Base-by-base conservation (phyloP, 257 asterid genomes). In the Catharanthus roseus region DNA sequence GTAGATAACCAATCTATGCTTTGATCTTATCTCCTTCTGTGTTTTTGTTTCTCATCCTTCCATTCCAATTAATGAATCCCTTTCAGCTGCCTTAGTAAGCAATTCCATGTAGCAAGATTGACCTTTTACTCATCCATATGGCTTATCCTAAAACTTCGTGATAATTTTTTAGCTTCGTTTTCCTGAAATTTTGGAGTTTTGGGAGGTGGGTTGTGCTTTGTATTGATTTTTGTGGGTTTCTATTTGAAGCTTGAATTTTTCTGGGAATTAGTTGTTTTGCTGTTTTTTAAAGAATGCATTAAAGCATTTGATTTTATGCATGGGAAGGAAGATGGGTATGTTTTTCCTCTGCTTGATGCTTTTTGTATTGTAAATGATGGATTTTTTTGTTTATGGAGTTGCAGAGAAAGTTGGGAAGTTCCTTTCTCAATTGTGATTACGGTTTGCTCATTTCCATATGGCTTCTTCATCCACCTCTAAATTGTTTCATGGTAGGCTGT, bases 381-480 rank as follows among this genome's bases (percentile, higher is more conserved):
- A 0, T 18, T 10, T 34, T 50, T 23, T 33, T 24, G 50, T 23
- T 19, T 26, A 19, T 39, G 55, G 23, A 57, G 10, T 41, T 28
- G 55, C 45, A 45, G 65, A 62, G 58, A 33, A 41, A 53, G 57
- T 41, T 26, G 36, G 69, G 58, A 54, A 53, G 54, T 28, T 65
- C 28, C 15, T 54, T 44, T 21, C 38, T 23, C 45, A 18, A 47
- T 34, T 34, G 54, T 53, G 18, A 5, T 62, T 13, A 53, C 18
- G 23, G 38, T 58, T 24, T 47, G 67, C 64, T 54, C 9, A 47
- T 56, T 56, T 29, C 26, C 63, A 21, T 29, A 77, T 72, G 81
- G 74, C 77, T 77, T 23, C 73, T 18, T 57, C 64, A 13, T 58
- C 73, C 11, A 15, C 73, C 57, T 71, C 77, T 21, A 77, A 38